These are phyloP conservation scores for Hortaea werneckii DNA, from an alignment of 2,329 filamentous ascomycete species.

Conservation along the genomic window DNA sequence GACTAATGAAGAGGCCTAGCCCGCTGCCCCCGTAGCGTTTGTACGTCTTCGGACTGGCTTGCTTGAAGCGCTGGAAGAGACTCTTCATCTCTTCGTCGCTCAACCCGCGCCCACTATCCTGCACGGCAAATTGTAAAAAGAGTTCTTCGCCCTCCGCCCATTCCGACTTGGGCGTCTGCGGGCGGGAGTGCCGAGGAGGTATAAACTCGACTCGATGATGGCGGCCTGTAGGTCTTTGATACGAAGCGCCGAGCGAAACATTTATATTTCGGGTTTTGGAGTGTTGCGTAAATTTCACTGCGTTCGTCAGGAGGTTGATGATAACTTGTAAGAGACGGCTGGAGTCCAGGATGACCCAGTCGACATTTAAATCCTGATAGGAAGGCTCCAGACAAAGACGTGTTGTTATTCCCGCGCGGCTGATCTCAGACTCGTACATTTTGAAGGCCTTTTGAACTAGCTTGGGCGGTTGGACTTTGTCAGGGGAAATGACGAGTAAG, in stretches of 20 bases:
- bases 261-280: constrained; percentile 26
- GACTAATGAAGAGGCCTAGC: constrained; percentile 36
- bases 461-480: constrained; percentile 27
- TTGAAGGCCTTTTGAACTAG: constrained; percentile 25
- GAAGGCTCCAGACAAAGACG: constrained; percentile 26
- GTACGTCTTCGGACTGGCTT: constrained; percentile 24
- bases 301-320: constrained; percentile 31
- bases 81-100: constrained; percentile 29
- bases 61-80: constrained; percentile 34
- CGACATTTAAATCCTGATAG: constrained; percentile 25
- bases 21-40: constrained; percentile 35
- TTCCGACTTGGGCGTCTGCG: constrained; percentile 13
- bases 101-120: constrained; percentile 34
- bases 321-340: constrained; percentile 35
- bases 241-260: constrained; percentile 29
- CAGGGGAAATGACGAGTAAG: constrained; percentile 33
- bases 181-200: constrained; percentile 12
- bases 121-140: constrained; percentile 34
- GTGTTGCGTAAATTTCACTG: constrained; percentile 37
- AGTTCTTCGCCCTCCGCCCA: constrained; percentile 28
- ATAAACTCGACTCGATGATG: constrained; percentile 27
- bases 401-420: constrained; percentile 17
- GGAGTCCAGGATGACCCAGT: constrained; percentile 33
- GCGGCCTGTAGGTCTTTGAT: constrained; percentile 22
- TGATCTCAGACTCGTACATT: constrained; percentile 24